These are phyloP conservation scores for Melocanna baccifera DNA, from an alignment of 176 grass and related monocot species.

Conservation along the genomic window DNA sequence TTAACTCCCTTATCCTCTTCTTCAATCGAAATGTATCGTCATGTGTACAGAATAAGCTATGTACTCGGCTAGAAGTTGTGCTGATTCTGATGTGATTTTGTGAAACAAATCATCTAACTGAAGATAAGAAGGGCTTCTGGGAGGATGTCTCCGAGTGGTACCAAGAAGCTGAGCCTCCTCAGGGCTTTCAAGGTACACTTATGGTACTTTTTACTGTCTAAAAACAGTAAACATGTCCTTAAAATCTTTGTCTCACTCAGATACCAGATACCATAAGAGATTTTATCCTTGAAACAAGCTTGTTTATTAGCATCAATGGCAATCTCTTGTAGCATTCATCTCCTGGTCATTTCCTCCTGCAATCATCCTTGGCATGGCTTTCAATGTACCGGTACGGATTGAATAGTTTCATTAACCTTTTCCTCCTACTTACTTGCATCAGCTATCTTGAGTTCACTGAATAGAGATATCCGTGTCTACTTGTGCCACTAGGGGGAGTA, in stretches of 20 bases:
- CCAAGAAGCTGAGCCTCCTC: constrained; percentile 75
- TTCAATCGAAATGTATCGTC: background rate
- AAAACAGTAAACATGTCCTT: background rate
- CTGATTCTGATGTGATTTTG: constrained; percentile 36
- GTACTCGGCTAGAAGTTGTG: background rate
- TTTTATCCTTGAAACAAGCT: background rate
- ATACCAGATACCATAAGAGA: background rate
- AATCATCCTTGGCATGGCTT: constrained; percentile 64
- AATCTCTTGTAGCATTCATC: constrained; percentile 61
- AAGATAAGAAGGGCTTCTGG: constrained; percentile 75
- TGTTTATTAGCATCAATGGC: constrained; percentile 21
- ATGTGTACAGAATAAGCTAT: background rate
- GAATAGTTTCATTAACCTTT: background rate
- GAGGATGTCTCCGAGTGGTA: constrained; percentile 59
- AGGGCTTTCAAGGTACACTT: constrained; percentile 79
- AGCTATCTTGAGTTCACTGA: constrained; percentile 22
- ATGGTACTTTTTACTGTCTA: constrained; percentile 8
- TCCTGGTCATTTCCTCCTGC: constrained; percentile 94
- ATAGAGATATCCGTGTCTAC: background rate
- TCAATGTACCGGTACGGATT: constrained; percentile 71
- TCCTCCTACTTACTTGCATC: constrained; percentile 1
- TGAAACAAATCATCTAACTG: constrained; percentile 29
- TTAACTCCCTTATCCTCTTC: background rate
- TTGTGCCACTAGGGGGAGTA: constrained; percentile 66
- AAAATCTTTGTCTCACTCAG: background rate